A percentile compares a stretch with the other conserved stretches of the same genome.
Evolutionary conservation across 1,284 basidiomycete species (phyloP).

Genomic region (Cutaneotrichosporon curvatum): DNA sequence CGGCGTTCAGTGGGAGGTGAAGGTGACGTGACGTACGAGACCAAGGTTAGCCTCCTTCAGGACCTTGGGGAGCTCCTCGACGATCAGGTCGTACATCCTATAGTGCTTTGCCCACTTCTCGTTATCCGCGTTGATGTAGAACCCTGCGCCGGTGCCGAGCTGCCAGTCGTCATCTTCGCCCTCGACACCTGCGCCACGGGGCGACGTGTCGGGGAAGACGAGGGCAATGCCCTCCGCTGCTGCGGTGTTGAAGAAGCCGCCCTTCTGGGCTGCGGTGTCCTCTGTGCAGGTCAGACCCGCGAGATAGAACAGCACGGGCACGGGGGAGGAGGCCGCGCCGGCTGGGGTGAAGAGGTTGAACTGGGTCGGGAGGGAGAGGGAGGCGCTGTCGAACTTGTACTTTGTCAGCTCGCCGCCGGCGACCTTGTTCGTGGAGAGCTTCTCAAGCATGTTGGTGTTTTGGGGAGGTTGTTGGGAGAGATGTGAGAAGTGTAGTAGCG

Average conservation of each 20-base stretch:
- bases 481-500: neutral
- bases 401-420: slow-evolving; percentile 74
- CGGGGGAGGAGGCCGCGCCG: slow-evolving; percentile 54
- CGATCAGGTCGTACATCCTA: slow-evolving; percentile 81
- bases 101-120: slow-evolving; percentile 75
- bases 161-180: slow-evolving; percentile 87
- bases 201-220: slow-evolving; percentile 93
- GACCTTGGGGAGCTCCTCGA: slow-evolving; percentile 70
- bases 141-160: slow-evolving; percentile 81
- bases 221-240: slow-evolving; percentile 78
- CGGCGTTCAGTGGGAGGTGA: neutral
- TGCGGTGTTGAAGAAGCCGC: slow-evolving; percentile 71
- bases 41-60: slow-evolving; percentile 62
- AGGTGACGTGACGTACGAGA: slow-evolving; percentile 37
- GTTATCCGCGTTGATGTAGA: slow-evolving; percentile 83
- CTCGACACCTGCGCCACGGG: slow-evolving; percentile 80
- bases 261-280: slow-evolving; percentile 91
- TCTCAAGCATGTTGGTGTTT: slow-evolving; percentile 49
- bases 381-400: slow-evolving; percentile 74
- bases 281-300: slow-evolving; percentile 93
- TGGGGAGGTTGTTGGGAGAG: neutral
- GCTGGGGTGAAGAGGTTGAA: slow-evolving; percentile 89
- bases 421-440: slow-evolving; percentile 67
- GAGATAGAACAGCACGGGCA: slow-evolving; percentile 81
- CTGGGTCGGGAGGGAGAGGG: slow-evolving; percentile 69